Conservation (phyloP, 2,329 filamentous ascomycete genomes). For the Stachybotrys chlorohalonatus region DNA sequence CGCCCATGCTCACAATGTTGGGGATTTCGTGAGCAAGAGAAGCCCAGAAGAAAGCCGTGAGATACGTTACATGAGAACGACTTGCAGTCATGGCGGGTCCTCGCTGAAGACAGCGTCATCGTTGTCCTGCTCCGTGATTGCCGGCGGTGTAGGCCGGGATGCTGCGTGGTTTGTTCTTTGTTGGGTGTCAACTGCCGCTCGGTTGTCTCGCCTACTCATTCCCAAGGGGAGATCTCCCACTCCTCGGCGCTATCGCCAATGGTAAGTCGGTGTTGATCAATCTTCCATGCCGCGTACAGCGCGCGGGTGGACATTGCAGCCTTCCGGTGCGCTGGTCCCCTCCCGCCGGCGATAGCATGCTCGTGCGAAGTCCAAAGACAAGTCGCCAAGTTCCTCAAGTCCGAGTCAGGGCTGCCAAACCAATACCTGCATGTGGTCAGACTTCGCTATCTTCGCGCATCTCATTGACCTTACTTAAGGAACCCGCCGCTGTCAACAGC, state of each 20-base stretch:
- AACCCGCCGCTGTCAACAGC: slow-evolving; percentile 72
- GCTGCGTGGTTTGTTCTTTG: background rate
- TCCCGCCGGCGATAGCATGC: slow-evolving; percentile 50
- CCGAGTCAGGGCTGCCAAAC: slow-evolving; percentile 67
- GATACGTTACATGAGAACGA: too few relatives aligned
- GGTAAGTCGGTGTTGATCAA: slow-evolving; percentile 60
- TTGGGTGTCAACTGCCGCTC: background rate
- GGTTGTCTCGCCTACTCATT: background rate
- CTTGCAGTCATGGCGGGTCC: too few relatives aligned
- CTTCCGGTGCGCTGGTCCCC: slow-evolving; percentile 51
- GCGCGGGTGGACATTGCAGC: slow-evolving; percentile 57
- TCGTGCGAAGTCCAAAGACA: slow-evolving; percentile 56
- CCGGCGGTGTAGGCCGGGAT: too few relatives aligned
- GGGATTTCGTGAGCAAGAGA: slow-evolving; percentile 20
- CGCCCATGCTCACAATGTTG: background rate
- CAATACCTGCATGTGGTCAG: slow-evolving; percentile 55
- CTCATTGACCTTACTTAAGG: slow-evolving; percentile 50
- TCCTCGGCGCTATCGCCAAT: slow-evolving; percentile 54
- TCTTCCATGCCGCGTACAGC: slow-evolving; percentile 58
- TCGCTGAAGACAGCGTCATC: background rate
- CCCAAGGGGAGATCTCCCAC: slow-evolving; percentile 58
- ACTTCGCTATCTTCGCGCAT: background rate
- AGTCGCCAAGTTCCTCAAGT: slow-evolving; percentile 73
- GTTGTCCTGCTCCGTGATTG: too few relatives aligned
- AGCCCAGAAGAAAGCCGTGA: background rate